Base-by-base conservation (phyloP, 2,329 filamentous ascomycete genomes). In the Neurospora sp. region DNA sequence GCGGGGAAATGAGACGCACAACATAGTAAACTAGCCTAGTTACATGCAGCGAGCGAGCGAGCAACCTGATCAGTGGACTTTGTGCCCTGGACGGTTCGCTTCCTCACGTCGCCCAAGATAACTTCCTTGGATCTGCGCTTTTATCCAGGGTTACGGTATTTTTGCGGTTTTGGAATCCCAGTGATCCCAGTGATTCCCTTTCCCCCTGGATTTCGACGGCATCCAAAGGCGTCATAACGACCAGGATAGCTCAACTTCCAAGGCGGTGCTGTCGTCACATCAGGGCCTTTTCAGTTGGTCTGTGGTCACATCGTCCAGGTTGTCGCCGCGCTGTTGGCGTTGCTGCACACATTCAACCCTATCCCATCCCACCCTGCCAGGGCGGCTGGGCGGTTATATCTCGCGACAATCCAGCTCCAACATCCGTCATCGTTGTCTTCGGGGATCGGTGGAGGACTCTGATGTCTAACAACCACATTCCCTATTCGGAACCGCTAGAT, bases 211-310 rank as follows among this genome's bases (percentile, higher is more conserved):
- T 62, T 33, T 57, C 23, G 11, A 57, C 23, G 46, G 23, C 23
- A 33, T 33, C 52, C 23, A 70, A 12, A n/a, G 46, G 69, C 67
- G 67, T 70, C 57, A 62, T 62, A 33, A 33, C 15, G 52, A 33
- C 52, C 52, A 8, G 52, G 52, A 33, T 62, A 17, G 6, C 52
- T 62, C 52, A 33, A 62, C 52, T 62, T 62, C 23, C 52, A 62
- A 62, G 52, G 52, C 52, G 23, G 28, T 62, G 52, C 23, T 5
- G 15, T 62, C 52, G 52, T 62, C 52, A 62, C 52, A 28, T 28
- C 28, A 28, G 28, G 28, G 28, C 28, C 28, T 28, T 28, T 28
- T 28, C 28, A 62, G 23, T 62, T 62, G 52, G 23, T 19, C 17
- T 19, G 6, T 19, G n/a, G n/a, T 62, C 23, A 62, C 52, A 33